Evolutionary conservation across 805 yeast species (phyloP), one percentile per base, ranked within the genome.

Genomic region (Suhomyces canberraensis): DNA sequence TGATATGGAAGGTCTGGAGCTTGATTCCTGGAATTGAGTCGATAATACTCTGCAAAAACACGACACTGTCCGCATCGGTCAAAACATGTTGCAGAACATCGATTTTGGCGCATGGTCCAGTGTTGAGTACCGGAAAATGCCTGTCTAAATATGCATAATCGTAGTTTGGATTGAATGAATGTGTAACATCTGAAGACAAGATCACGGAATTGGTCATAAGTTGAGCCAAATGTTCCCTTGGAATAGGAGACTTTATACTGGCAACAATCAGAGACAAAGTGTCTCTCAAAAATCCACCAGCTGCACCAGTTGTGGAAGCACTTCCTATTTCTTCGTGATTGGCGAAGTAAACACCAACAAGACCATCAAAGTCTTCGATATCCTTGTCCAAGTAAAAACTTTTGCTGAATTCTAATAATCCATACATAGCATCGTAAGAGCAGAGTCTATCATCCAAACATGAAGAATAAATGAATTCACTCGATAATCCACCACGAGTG

Each of bases 241-340:
- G 36, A n/a, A 24, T 34, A 9, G 27, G n/a, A 6, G 29, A 6
- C 2, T 25, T n/a, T 24, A 41, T 17, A 5, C 28, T 14, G 29
- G 34, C 26, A 17, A 46, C 45, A 3, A 54, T 39, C 11, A 51
- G 35, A 24, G 42, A 50, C 24, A 56, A 45, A 9, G 49, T 45
- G 16, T 47, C 50, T 24, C 45, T 41, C 31, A 64, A 47, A 15
- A 68, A 55, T 20, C 60, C 59, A 1, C 70, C 67, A 17, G 50
- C 49, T 1, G 68, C 73, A 0, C 73, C 73, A 0, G 71, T 64
- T 27, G 69, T 46, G 3, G 68, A 53, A 2, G 44, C 54, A 21
- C 69, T 61, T 2, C 73, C 73, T 14, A 68, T 62, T 33, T 68
- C 73, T 42, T 68, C 73, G 42, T 66, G 53, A 43, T 68, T 64